Evolutionary conservation across 495 filamentous ascomycete species (phyloP), one percentile per base, ranked within the genome.

Genomic region (Aspergillus taichungensis): DNA sequence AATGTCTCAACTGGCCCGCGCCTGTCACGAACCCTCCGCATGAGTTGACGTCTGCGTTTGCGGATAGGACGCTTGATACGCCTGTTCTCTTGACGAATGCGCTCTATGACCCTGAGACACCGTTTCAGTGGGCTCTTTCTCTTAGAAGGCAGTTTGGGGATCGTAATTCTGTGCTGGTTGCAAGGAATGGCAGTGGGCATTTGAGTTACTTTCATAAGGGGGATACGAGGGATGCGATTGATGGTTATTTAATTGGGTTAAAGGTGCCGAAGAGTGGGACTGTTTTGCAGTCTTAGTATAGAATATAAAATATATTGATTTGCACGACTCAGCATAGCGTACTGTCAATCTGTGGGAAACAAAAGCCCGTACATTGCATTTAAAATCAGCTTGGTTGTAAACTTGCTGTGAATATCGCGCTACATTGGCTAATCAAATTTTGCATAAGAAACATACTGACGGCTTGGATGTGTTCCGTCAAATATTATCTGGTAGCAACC

Each of bases 1-100:
- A 50, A 5, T 71, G 67, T 42, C 54, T 68, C 43, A 61, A 61
- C 1, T 71, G 68, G 68, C 61, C 64, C 2, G 54, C 60, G 1
- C 51, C 60, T n/a, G 8, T 63, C 27, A 35, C 42, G 28, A 66
- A 67, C 45, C 57, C 54, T 34, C 57, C 54, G 8, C 41, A 42
- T 14, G 14, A 34, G 6, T 32, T 32, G 32, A 42, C 31, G 18
- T 24, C 18, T 24, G 4, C 18, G 1, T 24, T 24, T 14, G 43
- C 37, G 31, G 33, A 33, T 2, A 37, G 13, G 4, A 40, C 46
- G 3, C 34, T 24, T 24, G 18, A 24, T 24, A 24, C 39, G 10
- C 46, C 46, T 12, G 43, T 67, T 7, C 49, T 71, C 30, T 37
- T 60, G 44, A 52, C 62, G 3, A 66, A 69, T 41, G 52, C 64